These are phyloP conservation scores for Handroanthus guayacan DNA, from an alignment of 257 asterid species.

Conservation along the genomic window DNA sequence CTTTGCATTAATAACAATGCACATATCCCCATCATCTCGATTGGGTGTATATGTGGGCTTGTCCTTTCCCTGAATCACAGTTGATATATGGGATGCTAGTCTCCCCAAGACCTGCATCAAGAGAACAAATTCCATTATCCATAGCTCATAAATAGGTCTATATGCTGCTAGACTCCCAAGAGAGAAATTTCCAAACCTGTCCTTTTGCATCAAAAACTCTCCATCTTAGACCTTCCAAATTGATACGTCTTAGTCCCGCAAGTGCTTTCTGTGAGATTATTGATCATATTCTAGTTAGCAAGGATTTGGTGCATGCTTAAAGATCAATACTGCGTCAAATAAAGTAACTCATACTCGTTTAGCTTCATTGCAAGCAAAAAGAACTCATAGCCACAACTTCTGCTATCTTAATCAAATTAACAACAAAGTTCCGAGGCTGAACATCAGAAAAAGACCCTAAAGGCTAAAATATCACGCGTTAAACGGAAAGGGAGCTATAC, in stretches of 20 bases:
- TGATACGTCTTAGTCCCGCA: slow-evolving; percentile 83
- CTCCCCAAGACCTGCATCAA: slow-evolving; percentile 82
- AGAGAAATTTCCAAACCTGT: slow-evolving; percentile 58
- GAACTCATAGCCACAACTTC: not conserved
- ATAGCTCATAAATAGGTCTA: slow-evolving; percentile 1
- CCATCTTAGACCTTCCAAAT: slow-evolving; percentile 93
- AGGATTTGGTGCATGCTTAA: not conserved
- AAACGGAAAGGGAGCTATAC: not conserved
- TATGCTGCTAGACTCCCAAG: too few species aligned
- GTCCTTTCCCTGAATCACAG: slow-evolving; percentile 96
- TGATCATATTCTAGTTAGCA: slow-evolving; percentile 29
- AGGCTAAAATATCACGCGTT: not conserved
- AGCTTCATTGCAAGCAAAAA: slow-evolving; percentile 8
- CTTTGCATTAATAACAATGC: slow-evolving; percentile 86
- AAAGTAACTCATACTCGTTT: not conserved
- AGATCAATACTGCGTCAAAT: slow-evolving; percentile 19
- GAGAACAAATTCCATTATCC: slow-evolving; percentile 4
- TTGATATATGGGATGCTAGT: slow-evolving; percentile 87
- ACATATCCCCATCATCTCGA: slow-evolving; percentile 89
- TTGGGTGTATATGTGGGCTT: slow-evolving; percentile 87
- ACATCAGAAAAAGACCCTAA: not conserved
- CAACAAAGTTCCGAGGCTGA: slow-evolving; percentile 9
- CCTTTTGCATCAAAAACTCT: slow-evolving; percentile 96
- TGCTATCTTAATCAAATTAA: not conserved
- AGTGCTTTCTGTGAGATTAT: slow-evolving; percentile 73